phyloP scores from a whole-genome alignment of 148 eudicot genomes.

The Beta vulgaris region DNA sequence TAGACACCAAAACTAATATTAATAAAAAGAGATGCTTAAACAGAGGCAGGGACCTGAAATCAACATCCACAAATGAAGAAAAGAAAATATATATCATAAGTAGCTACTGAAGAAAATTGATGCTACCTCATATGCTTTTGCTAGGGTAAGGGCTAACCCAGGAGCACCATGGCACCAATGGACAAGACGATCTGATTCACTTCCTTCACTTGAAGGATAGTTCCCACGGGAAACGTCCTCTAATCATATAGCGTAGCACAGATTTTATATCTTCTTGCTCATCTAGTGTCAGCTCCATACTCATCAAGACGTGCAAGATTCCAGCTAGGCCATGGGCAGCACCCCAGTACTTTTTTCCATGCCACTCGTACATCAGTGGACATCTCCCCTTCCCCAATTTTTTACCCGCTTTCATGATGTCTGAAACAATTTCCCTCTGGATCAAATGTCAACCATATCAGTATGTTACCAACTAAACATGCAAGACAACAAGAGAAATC shows the following conservation, averaged over 20 bases:
- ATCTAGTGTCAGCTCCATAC: constrained; percentile 60
- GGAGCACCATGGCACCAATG: constrained; percentile 99
- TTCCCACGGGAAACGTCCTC: constrained; percentile 74
- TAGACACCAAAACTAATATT: neutral
- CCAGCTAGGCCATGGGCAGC: constrained; percentile 96
- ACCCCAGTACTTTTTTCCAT: constrained; percentile 82
- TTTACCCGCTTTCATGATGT: constrained; percentile 58
- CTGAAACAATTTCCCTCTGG: constrained; percentile 54
- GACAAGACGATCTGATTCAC: constrained; percentile 68
- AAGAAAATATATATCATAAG: no score
- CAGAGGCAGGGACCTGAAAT: no score
- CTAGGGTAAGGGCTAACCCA: constrained; percentile 80
- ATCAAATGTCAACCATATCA: neutral
- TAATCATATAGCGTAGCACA: constrained; percentile 66
- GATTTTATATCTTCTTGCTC: constrained; percentile 69
- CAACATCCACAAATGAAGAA: no score
- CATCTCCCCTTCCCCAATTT: constrained; percentile 51
- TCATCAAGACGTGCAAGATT: constrained; percentile 76
- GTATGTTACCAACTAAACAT: neutral
- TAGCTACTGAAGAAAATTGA: neutral
- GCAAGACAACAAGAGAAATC: neutral
- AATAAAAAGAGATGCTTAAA: neutral
- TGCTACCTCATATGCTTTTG: constrained; percentile 83
- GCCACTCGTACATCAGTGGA: constrained; percentile 88
- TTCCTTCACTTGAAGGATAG: constrained; percentile 83